These are phyloP conservation scores for Fusarium metavorans DNA, from an alignment of 2,329 filamentous ascomycete genomes.

Conservation along the genomic window DNA sequence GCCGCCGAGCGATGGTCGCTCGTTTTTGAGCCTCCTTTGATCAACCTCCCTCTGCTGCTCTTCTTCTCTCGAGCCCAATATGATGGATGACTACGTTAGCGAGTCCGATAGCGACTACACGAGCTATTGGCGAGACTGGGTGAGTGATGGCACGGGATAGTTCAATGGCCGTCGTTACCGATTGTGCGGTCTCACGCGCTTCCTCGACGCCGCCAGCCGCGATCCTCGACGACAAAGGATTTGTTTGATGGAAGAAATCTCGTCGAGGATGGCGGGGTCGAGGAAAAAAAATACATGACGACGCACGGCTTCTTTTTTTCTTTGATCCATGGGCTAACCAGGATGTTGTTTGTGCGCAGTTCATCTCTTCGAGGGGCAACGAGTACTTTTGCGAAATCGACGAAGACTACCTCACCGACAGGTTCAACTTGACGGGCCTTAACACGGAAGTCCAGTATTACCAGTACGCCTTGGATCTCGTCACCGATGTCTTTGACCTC, in stretches of 20 bases:
- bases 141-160: constrained; percentile 63
- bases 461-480: constrained; percentile 96
- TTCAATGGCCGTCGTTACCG: background rate
- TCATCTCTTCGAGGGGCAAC: constrained; percentile 96
- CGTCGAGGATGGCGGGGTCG: constrained; percentile 17
- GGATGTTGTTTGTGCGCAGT: constrained; percentile 65
- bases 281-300: background rate
- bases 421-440: constrained; percentile 96
- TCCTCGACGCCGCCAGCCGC: background rate
- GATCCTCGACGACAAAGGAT: background rate
- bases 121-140: constrained; percentile 99
- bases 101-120: constrained; percentile 99
- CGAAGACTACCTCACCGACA: constrained; percentile 97
- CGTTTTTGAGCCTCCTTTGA: constrained; percentile 38
- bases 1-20: constrained; percentile 46
- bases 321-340: constrained; percentile 28
- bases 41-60: constrained; percentile 24
- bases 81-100: constrained; percentile 97
- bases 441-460: constrained; percentile 99
- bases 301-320: constrained; percentile 10
- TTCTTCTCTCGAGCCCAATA: constrained; percentile 39
- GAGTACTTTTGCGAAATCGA: constrained; percentile 99
- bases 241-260: background rate
- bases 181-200: constrained; percentile 10
- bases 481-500: constrained; percentile 98